Conservation (phyloP, 805 yeast species). For the Wickerhamiella sorbophila region DNA sequence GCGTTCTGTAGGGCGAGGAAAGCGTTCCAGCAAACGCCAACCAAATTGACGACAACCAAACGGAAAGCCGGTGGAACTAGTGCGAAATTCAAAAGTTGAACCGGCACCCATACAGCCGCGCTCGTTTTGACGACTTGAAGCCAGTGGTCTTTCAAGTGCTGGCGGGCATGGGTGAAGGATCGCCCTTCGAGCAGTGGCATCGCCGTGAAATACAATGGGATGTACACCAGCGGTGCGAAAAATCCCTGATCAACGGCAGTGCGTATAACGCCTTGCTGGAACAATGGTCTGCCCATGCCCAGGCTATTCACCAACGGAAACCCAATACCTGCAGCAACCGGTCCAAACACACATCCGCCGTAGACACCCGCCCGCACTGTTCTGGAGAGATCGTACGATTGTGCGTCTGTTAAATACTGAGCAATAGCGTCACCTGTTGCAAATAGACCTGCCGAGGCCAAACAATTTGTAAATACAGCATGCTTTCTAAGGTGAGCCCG, state of each 20-base stretch:
- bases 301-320: constrained; percentile 37
- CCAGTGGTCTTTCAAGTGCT: constrained; percentile 30
- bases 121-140: constrained; percentile 47
- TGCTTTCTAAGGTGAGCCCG: too few relatives aligned
- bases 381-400: constrained; percentile 36
- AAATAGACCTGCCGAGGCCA: constrained; percentile 28
- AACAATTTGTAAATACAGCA: constrained; percentile 34
- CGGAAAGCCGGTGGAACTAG: constrained; percentile 58
- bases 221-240: constrained; percentile 59
- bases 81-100: constrained; percentile 61
- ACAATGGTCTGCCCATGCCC: constrained; percentile 21
- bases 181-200: constrained; percentile 56
- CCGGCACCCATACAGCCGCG: constrained; percentile 81
- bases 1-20: constrained; percentile 38
- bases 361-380: constrained; percentile 52
- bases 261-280: constrained; percentile 30
- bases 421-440: constrained; percentile 69
- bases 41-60: constrained; percentile 49
- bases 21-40: constrained; percentile 76
- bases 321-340: constrained; percentile 54
- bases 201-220: constrained; percentile 54
- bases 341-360: constrained; percentile 64
- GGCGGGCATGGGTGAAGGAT: constrained; percentile 27
- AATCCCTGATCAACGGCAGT: constrained; percentile 57
- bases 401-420: constrained; percentile 34